Evolutionary conservation across 495 filamentous ascomycete genomes (phyloP).

Genomic region (Xylaria palmicola): DNA sequence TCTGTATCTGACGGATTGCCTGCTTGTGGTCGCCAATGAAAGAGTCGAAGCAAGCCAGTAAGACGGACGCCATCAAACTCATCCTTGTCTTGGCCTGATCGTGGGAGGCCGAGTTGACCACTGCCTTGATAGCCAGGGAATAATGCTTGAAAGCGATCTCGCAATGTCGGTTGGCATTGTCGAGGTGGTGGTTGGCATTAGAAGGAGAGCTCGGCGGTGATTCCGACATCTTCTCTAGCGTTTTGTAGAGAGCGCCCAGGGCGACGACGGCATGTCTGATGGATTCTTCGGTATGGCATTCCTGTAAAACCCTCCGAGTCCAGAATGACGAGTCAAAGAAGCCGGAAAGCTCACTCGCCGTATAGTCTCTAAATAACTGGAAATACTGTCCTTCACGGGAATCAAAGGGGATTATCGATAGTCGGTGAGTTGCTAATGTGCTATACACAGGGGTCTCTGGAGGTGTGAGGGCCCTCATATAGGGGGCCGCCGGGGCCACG

Average conservation of each 20-base stretch:
- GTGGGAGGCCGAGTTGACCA: constrained; percentile 30
- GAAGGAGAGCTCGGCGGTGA: constrained; percentile 44
- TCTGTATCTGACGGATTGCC: constrained; percentile 47
- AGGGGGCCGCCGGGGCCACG: not conserved
- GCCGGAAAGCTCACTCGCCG: constrained; percentile 58
- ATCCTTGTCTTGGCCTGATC: constrained; percentile 40
- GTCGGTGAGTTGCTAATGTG: constrained; percentile 25
- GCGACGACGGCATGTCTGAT: constrained; percentile 67
- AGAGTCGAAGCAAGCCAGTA: constrained; percentile 51
- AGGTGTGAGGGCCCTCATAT: constrained; percentile 3
- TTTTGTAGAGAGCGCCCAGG: constrained; percentile 62
- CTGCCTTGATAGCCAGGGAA: constrained; percentile 40
- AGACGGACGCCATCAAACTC: constrained; percentile 48
- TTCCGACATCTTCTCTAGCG: constrained; percentile 52
- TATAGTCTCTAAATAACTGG: constrained; percentile 58
- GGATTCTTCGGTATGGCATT: constrained; percentile 58
- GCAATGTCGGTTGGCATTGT: constrained; percentile 42
- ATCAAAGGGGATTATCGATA: constrained; percentile 38
- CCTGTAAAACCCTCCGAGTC: constrained; percentile 57
- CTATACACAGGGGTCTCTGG: constrained; percentile 8
- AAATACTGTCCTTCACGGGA: constrained; percentile 56
- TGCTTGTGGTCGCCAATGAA: constrained; percentile 52
- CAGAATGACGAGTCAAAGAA: constrained; percentile 65
- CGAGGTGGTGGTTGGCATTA: constrained; percentile 23
- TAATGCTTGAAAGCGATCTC: constrained; percentile 46